Evolutionary conservation across 2,329 filamentous ascomycete genomes (phyloP), one percentile per base, ranked within the genome.

Genomic region (Botrytis porri): DNA sequence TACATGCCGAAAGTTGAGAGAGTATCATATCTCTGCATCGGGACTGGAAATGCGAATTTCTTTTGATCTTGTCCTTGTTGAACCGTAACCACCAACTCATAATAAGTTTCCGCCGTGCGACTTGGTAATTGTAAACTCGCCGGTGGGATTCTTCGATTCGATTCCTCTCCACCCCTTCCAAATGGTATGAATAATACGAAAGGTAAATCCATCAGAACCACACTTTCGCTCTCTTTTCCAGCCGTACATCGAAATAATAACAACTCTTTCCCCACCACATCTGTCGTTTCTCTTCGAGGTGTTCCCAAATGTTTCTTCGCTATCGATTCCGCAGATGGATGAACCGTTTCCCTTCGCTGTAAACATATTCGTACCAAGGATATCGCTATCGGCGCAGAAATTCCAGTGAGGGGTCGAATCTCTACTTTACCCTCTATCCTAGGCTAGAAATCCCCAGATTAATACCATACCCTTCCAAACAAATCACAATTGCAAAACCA

Each of bases 1-100:
- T 98, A 99, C 96, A 98, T 98, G 83, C 96, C 96, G 84, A 99
- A 99, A 1, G 96, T 98, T 60, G 95, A 98, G 66, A 99, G 86
- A 1, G 95, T 99, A 82, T 99, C 96, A 84, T 98, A 99, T 80
- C 96, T 88, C 77, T 93, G 90, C 78, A 99, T 89, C 1, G 95
- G 95, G 57, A 98, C 92, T 1, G 96, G 93, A 78, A 98, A 98
- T 7, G 90, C 86, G 83, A 97, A 96, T 83, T 97, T 97, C 83
- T 93, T 94, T 83, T 98, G 94, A 75, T 93, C 90, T 78, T 92
- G 91, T 4, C 95, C 94, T 83, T 98, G 95, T 81, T 98, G 95
- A 35, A 99, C 92, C 69, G 92, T 97, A 69, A 99, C 96, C 72
- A 98, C 94, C 75, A 99, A 88, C 84, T 99, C 96, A 84, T 98